These are phyloP conservation scores for Rhexocercosporidium sp. DNA, from an alignment of 2,329 filamentous ascomycete species.

Conservation along the genomic window DNA sequence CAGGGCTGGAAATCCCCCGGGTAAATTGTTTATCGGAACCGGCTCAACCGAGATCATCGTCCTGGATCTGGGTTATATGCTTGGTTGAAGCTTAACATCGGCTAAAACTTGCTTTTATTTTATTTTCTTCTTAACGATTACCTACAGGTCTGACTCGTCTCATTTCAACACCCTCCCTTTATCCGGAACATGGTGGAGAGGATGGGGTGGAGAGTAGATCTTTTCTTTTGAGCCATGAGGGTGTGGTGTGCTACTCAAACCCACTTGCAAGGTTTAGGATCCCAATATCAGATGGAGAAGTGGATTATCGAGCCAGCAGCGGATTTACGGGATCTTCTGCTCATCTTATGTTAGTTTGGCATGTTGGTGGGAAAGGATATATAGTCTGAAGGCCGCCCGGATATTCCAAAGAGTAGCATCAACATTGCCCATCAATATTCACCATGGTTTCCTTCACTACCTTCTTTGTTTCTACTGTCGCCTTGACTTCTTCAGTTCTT, in stretches of 20 bases:
- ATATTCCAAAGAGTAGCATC: background rate
- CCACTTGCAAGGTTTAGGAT: background rate
- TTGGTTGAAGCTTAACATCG: background rate
- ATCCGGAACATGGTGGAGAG: background rate
- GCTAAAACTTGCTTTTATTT: background rate
- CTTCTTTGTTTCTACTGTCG: conserved; percentile 21
- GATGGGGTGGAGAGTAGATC: background rate
- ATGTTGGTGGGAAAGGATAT: background rate
- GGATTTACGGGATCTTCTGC: background rate
- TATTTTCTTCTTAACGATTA: background rate
- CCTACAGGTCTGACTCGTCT: background rate
- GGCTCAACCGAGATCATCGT: conserved; percentile 7
- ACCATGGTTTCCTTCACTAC: conserved; percentile 32
- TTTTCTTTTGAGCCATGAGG: background rate
- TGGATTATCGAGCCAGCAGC: background rate
- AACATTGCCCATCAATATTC: conserved; percentile 2
- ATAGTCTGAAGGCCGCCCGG: background rate
- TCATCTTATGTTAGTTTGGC: background rate
- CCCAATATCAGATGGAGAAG: background rate
- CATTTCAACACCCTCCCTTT: background rate
- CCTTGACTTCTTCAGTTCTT: conserved; percentile 28
- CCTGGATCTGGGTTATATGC: background rate
- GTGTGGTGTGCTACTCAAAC: background rate
- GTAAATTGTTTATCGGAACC: conserved; percentile 1
- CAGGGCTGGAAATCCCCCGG: background rate